Base-by-base conservation (phyloP, 257 asterid genomes). In the Nicotiana benthamiana region DNA sequence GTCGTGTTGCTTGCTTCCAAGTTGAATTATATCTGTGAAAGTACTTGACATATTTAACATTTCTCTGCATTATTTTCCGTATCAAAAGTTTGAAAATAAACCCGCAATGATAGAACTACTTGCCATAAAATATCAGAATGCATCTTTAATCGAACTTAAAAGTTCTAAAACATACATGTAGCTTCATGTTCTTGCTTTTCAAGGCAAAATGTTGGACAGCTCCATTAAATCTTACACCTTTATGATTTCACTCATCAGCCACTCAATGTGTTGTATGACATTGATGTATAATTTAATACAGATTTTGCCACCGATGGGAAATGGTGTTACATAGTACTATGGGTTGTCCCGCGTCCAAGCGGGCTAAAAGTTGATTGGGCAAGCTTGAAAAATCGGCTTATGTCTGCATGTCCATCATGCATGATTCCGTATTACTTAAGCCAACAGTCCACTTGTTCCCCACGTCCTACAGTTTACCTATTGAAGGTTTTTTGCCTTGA, bases 241-340 rank as follows among this genome's bases (percentile, higher is more conserved):
- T 12, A 6, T 12, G n/a, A 70, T 43, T 12, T 27, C 8, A 63
- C 15, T 70, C 34, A 70, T 2, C 36, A 72, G 77, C 77, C 24
- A 13, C 77, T 43, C 24, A 15, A 11, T 11, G 1, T 43, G n/a
- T 12, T 40, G 9, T 11, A 40, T 40, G 76, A 20, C 22, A 20
- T 20, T 6, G 59, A 70, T 70, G 77, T 18, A 7, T 70, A 46
- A 70, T 24, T 85, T 30, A 54, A 16, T 83, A 78, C 87, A 89
- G 92, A 89, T 89, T 84, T 89, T 70, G 78, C 90, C 30, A 89
- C 92, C 12, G 92, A 89, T 79, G 92, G 90, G 75, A 89, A 87
- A 83, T 89, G 92, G 92, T 89, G 92, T 82, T 89, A 89, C 81
- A 82, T 89, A 7, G 90, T 89, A 57, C 61, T 89, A 66, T 87